Evolutionary conservation across 2,329 filamentous ascomycete species (phyloP).

Genomic region (Dactylellina drechsleri): DNA sequence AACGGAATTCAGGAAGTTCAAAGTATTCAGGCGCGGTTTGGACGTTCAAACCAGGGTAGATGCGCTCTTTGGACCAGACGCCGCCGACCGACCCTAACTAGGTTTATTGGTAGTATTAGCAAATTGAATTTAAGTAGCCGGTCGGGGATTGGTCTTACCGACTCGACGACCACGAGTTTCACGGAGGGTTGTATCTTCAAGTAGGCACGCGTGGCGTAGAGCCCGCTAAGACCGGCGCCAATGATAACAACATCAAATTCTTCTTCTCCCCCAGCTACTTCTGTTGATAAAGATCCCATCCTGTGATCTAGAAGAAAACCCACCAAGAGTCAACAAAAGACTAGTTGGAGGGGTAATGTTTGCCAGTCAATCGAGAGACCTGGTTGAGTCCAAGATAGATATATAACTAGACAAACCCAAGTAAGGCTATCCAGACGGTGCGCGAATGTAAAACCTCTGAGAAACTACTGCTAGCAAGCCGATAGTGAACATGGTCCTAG

Average conservation of each 20-base stretch:
- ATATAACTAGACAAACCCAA: neutral
- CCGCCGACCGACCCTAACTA: constrained; percentile 62
- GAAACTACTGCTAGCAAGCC: no score
- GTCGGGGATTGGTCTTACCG: constrained; percentile 36
- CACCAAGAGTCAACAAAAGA: neutral
- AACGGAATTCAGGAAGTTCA: constrained; percentile 62
- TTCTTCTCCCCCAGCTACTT: constrained; percentile 25
- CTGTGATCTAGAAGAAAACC: constrained; percentile 23
- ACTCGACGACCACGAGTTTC: constrained; percentile 64
- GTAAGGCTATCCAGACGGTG: no score
- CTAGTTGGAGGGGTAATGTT: no score
- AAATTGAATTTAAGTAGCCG: neutral
- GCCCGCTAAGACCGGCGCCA: constrained; percentile 58
- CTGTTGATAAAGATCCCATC: constrained; percentile 47
- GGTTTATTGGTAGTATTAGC: neutral
- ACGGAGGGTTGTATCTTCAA: constrained; percentile 63
- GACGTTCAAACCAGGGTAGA: constrained; percentile 64
- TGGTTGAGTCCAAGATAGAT: neutral
- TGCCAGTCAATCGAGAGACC: neutral
- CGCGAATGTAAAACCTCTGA: no score
- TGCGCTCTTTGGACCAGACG: constrained; percentile 62
- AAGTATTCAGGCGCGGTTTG: constrained; percentile 63
- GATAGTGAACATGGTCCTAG: neutral
- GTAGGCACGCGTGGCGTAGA: constrained; percentile 40
- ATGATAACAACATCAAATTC: constrained; percentile 58